Evolutionary conservation across 202 grass and related monocot species (phyloP).

Genomic region (Elaeis oleifera): DNA sequence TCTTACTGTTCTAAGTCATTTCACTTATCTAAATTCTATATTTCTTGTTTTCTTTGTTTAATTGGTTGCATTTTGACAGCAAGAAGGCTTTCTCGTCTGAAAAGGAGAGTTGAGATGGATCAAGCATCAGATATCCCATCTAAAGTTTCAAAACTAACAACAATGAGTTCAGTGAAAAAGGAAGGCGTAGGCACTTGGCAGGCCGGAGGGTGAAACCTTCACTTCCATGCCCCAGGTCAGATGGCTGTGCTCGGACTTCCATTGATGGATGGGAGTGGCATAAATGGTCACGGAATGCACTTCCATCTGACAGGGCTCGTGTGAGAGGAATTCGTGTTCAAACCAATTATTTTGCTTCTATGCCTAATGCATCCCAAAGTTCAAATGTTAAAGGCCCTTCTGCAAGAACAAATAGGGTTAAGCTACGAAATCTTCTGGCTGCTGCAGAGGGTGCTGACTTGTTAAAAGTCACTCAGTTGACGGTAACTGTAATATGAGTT

Average conservation of each 20-base stretch:
- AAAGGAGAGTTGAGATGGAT: slow-evolving; percentile 15
- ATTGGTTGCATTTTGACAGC: neutral
- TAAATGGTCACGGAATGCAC: slow-evolving; percentile 67
- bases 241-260: slow-evolving; percentile 76
- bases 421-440: slow-evolving; percentile 75
- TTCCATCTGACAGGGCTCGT: slow-evolving; percentile 51
- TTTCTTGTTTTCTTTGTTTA: neutral
- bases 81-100: slow-evolving; percentile 4
- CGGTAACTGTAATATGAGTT: slow-evolving; percentile 31
- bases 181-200: slow-evolving; percentile 4
- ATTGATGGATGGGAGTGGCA: slow-evolving; percentile 88
- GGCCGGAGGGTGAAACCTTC: slow-evolving; percentile 40
- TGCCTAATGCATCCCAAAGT: slow-evolving; percentile 32
- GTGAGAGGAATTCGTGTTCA: slow-evolving; percentile 57
- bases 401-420: slow-evolving; percentile 85
- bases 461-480: slow-evolving; percentile 81
- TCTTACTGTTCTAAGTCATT: neutral
- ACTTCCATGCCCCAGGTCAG: slow-evolving; percentile 49
- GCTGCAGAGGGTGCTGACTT: slow-evolving; percentile 70
- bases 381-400: slow-evolving; percentile 64
- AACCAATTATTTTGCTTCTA: slow-evolving; percentile 33
- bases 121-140: neutral
- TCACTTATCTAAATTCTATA: neutral
- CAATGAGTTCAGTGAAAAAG: slow-evolving; percentile 12
- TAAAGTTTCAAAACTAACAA: slow-evolving; percentile 8